These are phyloP conservation scores for Adansonia digitata DNA, from an alignment of 345 rosid genomes.

Conservation along the genomic window DNA sequence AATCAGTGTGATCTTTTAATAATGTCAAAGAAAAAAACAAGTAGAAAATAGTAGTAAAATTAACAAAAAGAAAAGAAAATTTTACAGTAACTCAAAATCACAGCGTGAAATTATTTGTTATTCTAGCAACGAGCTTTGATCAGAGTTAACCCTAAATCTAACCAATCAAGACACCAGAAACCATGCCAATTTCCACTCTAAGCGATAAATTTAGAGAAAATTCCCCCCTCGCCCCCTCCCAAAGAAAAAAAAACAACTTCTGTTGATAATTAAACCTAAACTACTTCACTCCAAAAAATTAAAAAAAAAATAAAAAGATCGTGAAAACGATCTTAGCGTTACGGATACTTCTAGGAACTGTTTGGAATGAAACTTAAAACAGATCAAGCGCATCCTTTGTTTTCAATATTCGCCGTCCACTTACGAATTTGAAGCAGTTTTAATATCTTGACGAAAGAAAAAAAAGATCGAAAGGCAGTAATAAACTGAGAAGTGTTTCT, in stretches of 20 bases:
- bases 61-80: not conserved
- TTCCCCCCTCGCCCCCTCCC: too few species aligned
- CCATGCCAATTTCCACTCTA: not conserved
- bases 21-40: not conserved
- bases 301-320: not conserved
- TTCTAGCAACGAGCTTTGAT: not conserved
- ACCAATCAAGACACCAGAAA: not conserved
- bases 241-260: not conserved
- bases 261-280: not conserved
- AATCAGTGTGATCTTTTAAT: not conserved
- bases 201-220: not conserved
- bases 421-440: not conserved
- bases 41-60: not conserved
- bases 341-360: conserved; percentile 29
- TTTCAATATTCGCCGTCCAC: not conserved
- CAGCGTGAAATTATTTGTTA: not conserved
- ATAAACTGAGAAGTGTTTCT: not conserved
- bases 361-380: conserved; percentile 19
- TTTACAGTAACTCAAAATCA: not conserved
- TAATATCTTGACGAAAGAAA: not conserved
- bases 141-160: conserved; percentile 14
- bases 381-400: conserved; percentile 27
- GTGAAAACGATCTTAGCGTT: not conserved
- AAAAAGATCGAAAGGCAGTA: not conserved
- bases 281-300: not conserved